Evolutionary conservation across 345 rosid genomes (phyloP), one percentile per base, ranked within the genome.

Genomic region (Murraya paniculata): DNA sequence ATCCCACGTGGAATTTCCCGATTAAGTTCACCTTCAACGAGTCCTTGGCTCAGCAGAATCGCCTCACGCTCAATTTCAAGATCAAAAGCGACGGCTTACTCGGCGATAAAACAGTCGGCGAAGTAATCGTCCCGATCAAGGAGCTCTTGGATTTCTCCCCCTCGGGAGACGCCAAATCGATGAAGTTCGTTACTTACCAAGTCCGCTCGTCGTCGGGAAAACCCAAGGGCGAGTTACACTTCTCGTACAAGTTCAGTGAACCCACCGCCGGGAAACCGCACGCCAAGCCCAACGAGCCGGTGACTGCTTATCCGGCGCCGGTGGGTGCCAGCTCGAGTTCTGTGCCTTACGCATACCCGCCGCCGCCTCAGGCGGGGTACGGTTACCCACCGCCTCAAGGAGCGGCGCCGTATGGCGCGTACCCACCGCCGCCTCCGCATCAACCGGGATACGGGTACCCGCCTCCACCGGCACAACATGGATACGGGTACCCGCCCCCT

Each of bases 1-100:
- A 88, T 75, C 95, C 91, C 6, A 83, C 85, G 2, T 95, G 98
- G 98, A 89, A 92, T 61, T 90, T 87, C 83, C 86, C 87, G 4
- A 76, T 88, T 1, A 93, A 85, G 59, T 90, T 95, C 86, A 79
- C 86, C 69, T 24, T 93, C 73, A 50, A 84, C 33, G 88, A 87
- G 18, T 25, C 87, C 22, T 62, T 85, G 48, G 91, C 90, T 4
- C 81, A 62, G 65, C 88, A 86, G 82, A 90, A 87, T 73, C 84
- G 88, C 27, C 83, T 93, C 13, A 82, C 76, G 3, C 81, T 95
- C 59, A 85, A 79, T 60, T 84, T 90, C 80, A 85, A 88, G 87
- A 77, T 95, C 82, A 88, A 90, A 7, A 88, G 92, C 84, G 91
- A 90, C n/a, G 88, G 93, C n/a, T 81, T 84, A 35, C 80, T 93